Percentiles rank a stretch among this genome's conserved stretches.
Conservation (phyloP, 805 yeast genomes). For the Wickerhamiella shivajii region DNA sequence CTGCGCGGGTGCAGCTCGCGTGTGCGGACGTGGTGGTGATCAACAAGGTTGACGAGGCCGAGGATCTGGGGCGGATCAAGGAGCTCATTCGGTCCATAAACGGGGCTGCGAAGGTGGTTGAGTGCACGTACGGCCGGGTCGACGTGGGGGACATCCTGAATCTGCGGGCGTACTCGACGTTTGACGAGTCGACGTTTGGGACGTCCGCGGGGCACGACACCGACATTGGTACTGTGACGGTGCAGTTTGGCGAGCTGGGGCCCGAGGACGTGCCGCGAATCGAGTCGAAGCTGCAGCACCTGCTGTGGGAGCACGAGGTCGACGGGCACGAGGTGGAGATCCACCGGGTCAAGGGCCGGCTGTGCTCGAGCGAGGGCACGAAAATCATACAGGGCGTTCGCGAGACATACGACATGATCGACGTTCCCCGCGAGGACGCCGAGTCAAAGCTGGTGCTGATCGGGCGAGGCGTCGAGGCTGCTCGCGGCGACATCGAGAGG, state of each 20-base stretch:
- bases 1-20: conserved; percentile 83
- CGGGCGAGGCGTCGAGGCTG: conserved; percentile 48
- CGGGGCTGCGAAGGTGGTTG: conserved; percentile 46
- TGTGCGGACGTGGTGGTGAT: conserved; percentile 71
- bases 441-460: conserved; percentile 55
- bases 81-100: conserved; percentile 42
- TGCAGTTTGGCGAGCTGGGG: conserved; percentile 32
- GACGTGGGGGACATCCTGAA: conserved; percentile 54
- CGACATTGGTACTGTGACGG: conserved; percentile 36
- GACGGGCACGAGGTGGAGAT: conserved; percentile 41
- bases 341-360: conserved; percentile 69
- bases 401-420: conserved; percentile 72
- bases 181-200: background rate
- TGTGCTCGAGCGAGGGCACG: conserved; percentile 30
- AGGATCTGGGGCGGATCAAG: conserved; percentile 24
- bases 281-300: conserved; percentile 49
- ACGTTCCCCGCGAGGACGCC: conserved; percentile 26
- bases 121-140: conserved; percentile 63
- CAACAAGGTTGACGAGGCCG: conserved; percentile 54
- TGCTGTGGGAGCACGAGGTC: conserved; percentile 58
- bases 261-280: conserved; percentile 31
- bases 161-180: conserved; percentile 46
- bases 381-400: conserved; percentile 82
- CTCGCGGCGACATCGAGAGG: too few relatives aligned
- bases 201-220: conserved; percentile 11